Base-by-base conservation (phyloP, 345 rosid genomes). In the Citrus reticulata region DNA sequence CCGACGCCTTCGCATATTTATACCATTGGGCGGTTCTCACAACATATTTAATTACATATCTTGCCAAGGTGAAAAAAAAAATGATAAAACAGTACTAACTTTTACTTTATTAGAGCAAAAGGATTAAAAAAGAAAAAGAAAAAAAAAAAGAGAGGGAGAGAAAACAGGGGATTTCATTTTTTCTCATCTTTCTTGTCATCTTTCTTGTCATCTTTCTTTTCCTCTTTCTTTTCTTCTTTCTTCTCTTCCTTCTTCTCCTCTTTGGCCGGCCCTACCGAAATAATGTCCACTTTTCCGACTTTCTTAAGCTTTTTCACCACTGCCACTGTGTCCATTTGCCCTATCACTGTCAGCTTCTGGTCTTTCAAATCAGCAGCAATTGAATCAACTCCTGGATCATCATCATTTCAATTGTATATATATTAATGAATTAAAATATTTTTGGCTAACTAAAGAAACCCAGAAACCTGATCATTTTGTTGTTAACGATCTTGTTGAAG, bases 211-310 rank as follows among this genome's bases (percentile, higher is more conserved):
- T 86, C 91, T 39, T 90, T 87, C 62, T 89, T 86, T 0, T 90
- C 91, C 0, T 92, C 91, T 7, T 87, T 89, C 57, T 91, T 84
- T 8, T 86, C 93, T 5, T 86, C 93, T 27, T 95, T 92, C 75
- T 93, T 89, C 25, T 88, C 95, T 32, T 89, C 95, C 74, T 95
- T 95, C 89, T 93, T 93, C 81, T 92, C 97, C 71, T 91, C 98
- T 68, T 95, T 93, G 4, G 98, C 99, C 25, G 99, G 99, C 17
- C 99, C 98, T 20, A 93, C 96, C 5, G 96, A 91, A 49, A 92
- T 37, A 37, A 93, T 82, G 83, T 95, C 99, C 64, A 95, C 98
- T 89, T 95, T 95, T 24, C 94, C 99, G 7, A 95, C 96, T 76
- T 92, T 95, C 91, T 91, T 95, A 91, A 93, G 68, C 84, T 88